Base-by-base conservation (phyloP, 2,329 filamentous ascomycete species). In the Shiraia sp. region DNA sequence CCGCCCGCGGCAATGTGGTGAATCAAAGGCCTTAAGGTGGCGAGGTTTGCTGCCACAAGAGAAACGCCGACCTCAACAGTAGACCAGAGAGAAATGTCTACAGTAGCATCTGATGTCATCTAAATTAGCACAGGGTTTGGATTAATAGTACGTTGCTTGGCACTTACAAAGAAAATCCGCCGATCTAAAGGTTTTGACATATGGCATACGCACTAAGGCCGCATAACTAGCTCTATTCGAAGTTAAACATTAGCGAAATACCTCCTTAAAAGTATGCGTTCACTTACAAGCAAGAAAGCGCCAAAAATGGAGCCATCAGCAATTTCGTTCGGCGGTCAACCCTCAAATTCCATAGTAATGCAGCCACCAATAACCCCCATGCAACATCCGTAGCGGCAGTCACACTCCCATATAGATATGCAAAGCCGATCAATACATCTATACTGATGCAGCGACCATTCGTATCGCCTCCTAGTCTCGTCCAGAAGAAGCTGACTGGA, bases 321-420 rank as follows among this genome's bases (percentile, higher is more conserved):
- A 49, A 7, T 25, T 52, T 52, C 8, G 46, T 47, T 9, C 32
- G 36, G 1, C 39, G 39, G 44, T 74, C 73, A 71, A 83, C 79
- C 41, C 80, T 75, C 32, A 82, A 58, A 22, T 74, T 72, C 65
- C 70, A 76, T 2, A 83, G 69, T 2, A 83, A 57, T 34, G 74
- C 72, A 4, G 75, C 69, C 2, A 53, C 44, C 3, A 57, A 32
- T 6, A 53, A 10, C 3, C 47, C 47, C 22, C 49, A 47, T 2
- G 47, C 51, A 19, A 51, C 33, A 36, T 57, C 54, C 1, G 52
- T 48, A 8, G 46, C 30, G 2, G 47, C 41, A 5, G 42, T 40
- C 1, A 52, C 33, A 14, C 42, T 42, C 14, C 47, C 44, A 13
- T 52, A 47, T 9, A 42, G 17, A 41, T 78, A 77, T n/a, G 72